Base-by-base conservation (phyloP, 2,329 filamentous ascomycete species). In the Zymoseptoria passerinii region DNA sequence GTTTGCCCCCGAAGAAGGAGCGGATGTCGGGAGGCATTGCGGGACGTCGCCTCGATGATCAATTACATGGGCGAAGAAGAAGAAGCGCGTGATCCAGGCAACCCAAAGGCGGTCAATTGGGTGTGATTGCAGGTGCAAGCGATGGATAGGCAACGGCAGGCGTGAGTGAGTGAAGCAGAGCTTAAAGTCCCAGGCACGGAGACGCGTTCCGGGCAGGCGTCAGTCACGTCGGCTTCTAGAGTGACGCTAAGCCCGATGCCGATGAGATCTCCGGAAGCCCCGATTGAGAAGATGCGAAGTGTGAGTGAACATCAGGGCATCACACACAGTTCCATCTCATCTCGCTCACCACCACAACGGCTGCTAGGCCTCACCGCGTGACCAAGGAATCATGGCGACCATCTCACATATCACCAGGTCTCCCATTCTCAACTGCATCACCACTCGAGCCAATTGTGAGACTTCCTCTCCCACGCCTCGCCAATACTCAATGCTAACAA, bases 1-100 rank as follows among this genome's bases (percentile, higher is more conserved):
- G 83, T 73, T 91, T 91, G 61, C 88, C 84, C 57, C 87, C 85
- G 77, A 97, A 96, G 76, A 96, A 97, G 67, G 81, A 90, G 70
- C 92, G 83, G 69, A 96, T 97, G 75, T 97, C 92, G 63, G 80
- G 71, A 56, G 91, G 84, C 91, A 96, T 95, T 18, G 28, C 23
- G 50, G 19, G 6, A 28, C 9, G n/a, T 6, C 16, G 35, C 10
- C 7, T 16, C 10, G 16, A 16, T 16, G 35, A 44, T 44, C 13
- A n/a, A 44, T 44, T 44, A 44, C 35, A 44, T 44, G 35, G n/a
- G 13, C n/a, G 35, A 13, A 44, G 35, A 44, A 44, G n/a, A 5
- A 44, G 35, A 44, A 44, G 35, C 16, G 35, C 35, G 35, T 13
- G 35, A 44, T 16, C 35, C 35, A 16, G 35, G 35, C 35, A 16